Evolutionary conservation across 2,329 filamentous ascomycete species (phyloP).

Genomic region (Apiospora kogelbergensis): DNA sequence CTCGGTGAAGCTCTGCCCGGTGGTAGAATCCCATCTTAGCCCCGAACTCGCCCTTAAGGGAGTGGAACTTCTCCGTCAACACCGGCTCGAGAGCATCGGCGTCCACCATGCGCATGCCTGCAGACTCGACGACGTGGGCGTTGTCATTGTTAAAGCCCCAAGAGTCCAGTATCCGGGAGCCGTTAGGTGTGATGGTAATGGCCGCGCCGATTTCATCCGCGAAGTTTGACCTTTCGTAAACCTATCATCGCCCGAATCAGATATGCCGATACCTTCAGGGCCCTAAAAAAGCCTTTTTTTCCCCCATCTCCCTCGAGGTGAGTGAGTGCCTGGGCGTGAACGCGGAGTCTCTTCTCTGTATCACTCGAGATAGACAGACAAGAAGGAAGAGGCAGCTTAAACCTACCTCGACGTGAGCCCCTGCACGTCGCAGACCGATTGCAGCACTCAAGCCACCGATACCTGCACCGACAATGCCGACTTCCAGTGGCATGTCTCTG

Average conservation of each 20-base stretch:
- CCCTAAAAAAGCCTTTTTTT: neutral
- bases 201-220: constrained; percentile 39
- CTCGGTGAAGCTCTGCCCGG: constrained; percentile 13
- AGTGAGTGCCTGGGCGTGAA: neutral
- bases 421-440: constrained; percentile 16
- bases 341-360: neutral
- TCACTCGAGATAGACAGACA: neutral
- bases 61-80: constrained; percentile 7
- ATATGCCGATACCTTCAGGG: neutral
- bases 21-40: constrained; percentile 15
- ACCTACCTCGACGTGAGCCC: constrained; percentile 16
- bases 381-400: neutral
- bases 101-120: constrained; percentile 21
- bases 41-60: constrained; percentile 10
- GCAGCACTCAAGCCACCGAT: constrained; percentile 17
- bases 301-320: neutral
- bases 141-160: constrained; percentile 36
- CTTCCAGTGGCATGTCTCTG: constrained; percentile 13
- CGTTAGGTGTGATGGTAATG: constrained; percentile 39
- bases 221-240: constrained; percentile 39
- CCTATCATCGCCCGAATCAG: neutral
- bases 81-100: constrained; percentile 26
- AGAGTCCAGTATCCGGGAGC: constrained; percentile 32
- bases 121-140: constrained; percentile 27
- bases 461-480: constrained; percentile 18